Evolutionary conservation across 176 grass and related monocot genomes (phyloP), one percentile per base, ranked within the genome.

Genomic region (Otatea glauca): DNA sequence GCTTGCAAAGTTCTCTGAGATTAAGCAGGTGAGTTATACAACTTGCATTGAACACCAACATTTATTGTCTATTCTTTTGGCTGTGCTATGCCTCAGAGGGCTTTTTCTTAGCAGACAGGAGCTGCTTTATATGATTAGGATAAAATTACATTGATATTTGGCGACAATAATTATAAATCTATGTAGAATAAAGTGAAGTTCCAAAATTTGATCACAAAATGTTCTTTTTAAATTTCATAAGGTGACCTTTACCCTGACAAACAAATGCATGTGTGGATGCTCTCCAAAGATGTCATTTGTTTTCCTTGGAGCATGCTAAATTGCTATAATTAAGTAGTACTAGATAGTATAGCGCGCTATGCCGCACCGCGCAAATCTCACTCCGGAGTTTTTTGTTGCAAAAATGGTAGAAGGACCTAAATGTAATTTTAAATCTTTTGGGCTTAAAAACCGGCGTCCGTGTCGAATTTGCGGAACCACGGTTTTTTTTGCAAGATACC

Each of bases 11-110:
- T 88, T 95, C 71, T 88, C 79, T 43, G 85, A 85, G 78, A 95
- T 92, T 84, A 71, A 92, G 83, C 93, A 95, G 93, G 91, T 85
- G 83, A 84, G 64, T 70, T 70, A 50, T 29, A 27, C 20, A 17
- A 72, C 41, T 72, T 60, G 5, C 7, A 4, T 62, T 70, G 15
- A 23, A 0, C 21, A 25, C 5, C 21, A 24, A 75, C 56, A 64
- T 66, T 74, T 65, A 17, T 21, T 0, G 0, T 67, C 43, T 53
- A 6, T 75, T 29, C n/a, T 39, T 66, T 51, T 74, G n/a, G 13
- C 8, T 23, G 1, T 20, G 7, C 2, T 55, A 18, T 70, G 4
- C 3, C 13, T 75, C 15, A 38, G 13, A 20, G 39, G 13, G 53
- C 13, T 42, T 75, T 38, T 76, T 65, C 48, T 51, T 65, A 39